These are phyloP conservation scores for Brassica carinata DNA, from an alignment of 345 rosid species.

Conservation along the genomic window DNA sequence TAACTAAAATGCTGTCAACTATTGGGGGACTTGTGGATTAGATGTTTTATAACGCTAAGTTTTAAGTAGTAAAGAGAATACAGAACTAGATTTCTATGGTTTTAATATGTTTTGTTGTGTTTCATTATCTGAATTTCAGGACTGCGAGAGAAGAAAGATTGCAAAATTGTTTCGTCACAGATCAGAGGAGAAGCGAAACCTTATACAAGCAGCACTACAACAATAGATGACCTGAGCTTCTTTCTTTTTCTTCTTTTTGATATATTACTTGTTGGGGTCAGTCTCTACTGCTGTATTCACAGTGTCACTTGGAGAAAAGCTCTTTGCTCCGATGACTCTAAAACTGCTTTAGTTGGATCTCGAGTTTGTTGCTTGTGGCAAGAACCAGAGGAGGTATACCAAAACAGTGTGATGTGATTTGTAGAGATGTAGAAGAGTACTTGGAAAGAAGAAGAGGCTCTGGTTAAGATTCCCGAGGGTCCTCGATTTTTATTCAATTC, in stretches of 20 bases:
- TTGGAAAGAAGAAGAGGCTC: conserved; percentile 13
- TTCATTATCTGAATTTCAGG: conserved; percentile 51
- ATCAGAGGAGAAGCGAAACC: conserved; percentile 64
- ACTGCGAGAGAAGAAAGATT: conserved; percentile 88
- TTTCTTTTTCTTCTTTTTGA: background rate
- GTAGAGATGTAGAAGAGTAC: conserved; percentile 34
- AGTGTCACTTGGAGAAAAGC: conserved; percentile 25
- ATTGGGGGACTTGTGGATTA: background rate
- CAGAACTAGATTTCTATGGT: background rate
- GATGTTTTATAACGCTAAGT: conserved; percentile 6
- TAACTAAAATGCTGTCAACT: background rate
- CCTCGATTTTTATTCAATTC: conserved; percentile 37
- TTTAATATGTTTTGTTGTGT: background rate
- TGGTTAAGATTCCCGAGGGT: conserved; percentile 7
- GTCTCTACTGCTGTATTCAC: conserved; percentile 6
- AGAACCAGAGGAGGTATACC: conserved; percentile 26
- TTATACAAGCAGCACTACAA: conserved; percentile 43
- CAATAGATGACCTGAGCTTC: conserved; percentile 33
- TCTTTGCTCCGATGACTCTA: conserved; percentile 21
- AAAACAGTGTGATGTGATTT: conserved; percentile 25
- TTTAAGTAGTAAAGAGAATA: background rate
- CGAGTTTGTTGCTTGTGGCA: conserved; percentile 25
- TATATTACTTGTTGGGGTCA: conserved; percentile 20
- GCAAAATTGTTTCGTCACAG: conserved; percentile 88
- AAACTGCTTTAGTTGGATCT: conserved; percentile 27